Conservation (phyloP, 495 filamentous ascomycete species). For the Penicillium macrosclerotiorum region DNA sequence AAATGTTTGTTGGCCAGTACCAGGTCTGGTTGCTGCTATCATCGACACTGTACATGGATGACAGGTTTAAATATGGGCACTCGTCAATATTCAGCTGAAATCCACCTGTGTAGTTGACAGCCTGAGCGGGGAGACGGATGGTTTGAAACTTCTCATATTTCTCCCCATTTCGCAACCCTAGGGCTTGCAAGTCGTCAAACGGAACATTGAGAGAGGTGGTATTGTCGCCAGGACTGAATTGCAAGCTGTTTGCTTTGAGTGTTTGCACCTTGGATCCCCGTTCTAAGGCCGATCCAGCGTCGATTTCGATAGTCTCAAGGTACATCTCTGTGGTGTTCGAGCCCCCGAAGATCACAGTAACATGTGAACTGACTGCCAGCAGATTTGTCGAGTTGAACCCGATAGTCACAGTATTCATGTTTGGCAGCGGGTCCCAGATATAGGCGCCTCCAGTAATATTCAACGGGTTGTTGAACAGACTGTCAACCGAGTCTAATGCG, state of each 20-base stretch:
- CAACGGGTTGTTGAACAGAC: not conserved
- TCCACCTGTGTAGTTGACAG: conserved; percentile 6
- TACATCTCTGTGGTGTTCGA: conserved; percentile 1
- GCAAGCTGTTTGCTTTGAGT: not conserved
- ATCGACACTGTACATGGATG: conserved; percentile 3
- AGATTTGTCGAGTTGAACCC: not conserved
- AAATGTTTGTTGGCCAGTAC: conserved; percentile 14
- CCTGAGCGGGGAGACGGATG: conserved; percentile 3
- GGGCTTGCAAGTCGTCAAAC: not conserved
- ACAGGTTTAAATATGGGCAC: not conserved
- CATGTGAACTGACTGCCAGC: not conserved
- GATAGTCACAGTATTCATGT: not conserved
- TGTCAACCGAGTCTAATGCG: conserved; percentile 4
- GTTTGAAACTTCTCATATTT: too few species aligned
- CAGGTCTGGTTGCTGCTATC: conserved; percentile 2
- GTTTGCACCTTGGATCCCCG: not conserved
- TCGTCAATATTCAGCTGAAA: not conserved
- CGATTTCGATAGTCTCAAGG: not conserved
- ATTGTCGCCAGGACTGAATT: not conserved
- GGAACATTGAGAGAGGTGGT: not conserved
- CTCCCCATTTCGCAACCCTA: not conserved
- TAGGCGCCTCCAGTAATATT: not conserved
- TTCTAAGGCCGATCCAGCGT: not conserved
- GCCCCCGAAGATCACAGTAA: conserved; percentile 1
- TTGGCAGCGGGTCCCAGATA: not conserved